Evolutionary conservation across 495 filamentous ascomycete species (phyloP).

Genomic region (Cercophora scortea): DNA sequence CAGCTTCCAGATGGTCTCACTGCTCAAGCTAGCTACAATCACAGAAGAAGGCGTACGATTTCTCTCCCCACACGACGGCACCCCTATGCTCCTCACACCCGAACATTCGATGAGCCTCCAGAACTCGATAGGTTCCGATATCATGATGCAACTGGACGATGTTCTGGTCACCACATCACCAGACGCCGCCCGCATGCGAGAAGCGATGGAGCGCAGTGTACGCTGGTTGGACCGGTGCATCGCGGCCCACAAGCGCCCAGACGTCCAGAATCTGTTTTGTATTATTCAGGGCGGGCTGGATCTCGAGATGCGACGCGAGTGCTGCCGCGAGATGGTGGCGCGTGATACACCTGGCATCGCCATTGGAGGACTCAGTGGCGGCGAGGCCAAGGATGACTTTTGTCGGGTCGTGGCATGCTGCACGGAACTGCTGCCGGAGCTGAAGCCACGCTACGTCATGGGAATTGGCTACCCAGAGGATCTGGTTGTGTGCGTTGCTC

Average conservation of each 20-base stretch:
- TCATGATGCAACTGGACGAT: constrained; percentile 99
- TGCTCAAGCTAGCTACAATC: constrained; percentile 86
- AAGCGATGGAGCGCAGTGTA: constrained; percentile 94
- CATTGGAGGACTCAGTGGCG: constrained; percentile 88
- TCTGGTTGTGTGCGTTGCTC: constrained; percentile 79
- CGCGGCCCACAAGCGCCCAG: constrained; percentile 75
- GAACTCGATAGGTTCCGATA: constrained; percentile 95
- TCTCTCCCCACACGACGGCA: constrained; percentile 86
- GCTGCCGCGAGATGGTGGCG: constrained; percentile 82
- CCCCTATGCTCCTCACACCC: constrained; percentile 94
- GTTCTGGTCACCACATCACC: constrained; percentile 93
- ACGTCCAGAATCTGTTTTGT: constrained; percentile 91
- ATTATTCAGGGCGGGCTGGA: constrained; percentile 96
- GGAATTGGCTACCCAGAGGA: constrained; percentile 97
- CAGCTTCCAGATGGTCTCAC: constrained; percentile 97
- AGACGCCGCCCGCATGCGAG: constrained; percentile 74
- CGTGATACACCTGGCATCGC: constrained; percentile 93
- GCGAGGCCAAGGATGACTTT: constrained; percentile 54
- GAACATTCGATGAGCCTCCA: constrained; percentile 96
- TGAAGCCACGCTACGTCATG: constrained; percentile 97
- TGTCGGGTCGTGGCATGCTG: constrained; percentile 71
- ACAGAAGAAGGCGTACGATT: constrained; percentile 96
- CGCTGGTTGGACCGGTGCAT: constrained; percentile 98
- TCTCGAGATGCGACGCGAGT: constrained; percentile 76
- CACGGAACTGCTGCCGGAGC: constrained; percentile 73